These are phyloP conservation scores for Paxillus involutus DNA, from an alignment of 768 basidiomycete species.

Conservation along the genomic window DNA sequence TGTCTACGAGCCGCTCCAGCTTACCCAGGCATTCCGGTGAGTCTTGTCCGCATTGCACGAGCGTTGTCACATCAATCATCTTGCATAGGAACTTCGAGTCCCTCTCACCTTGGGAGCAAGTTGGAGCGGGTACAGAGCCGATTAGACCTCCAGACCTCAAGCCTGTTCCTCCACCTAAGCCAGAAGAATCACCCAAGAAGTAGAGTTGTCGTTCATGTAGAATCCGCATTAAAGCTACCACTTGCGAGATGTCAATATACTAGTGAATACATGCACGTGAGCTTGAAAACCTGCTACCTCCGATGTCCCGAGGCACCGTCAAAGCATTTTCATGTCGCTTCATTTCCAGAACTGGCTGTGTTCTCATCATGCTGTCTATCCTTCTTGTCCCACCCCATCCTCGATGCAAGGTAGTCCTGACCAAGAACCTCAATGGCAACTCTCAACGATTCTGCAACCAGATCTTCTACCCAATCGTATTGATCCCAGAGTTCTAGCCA, in stretches of 20 bases:
- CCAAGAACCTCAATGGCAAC: conserved; percentile 88
- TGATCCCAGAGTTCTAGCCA: conserved; percentile 93
- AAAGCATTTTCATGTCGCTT: conserved; percentile 8
- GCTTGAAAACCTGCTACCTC: conserved; percentile 5
- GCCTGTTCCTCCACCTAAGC: conserved; percentile 71
- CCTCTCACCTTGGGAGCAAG: conserved; percentile 93
- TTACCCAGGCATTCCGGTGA: conserved; percentile 97
- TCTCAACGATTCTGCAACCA: conserved; percentile 83
- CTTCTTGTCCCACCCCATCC: conserved; percentile 78
- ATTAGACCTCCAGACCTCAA: conserved; percentile 71
- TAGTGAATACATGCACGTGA: conserved; percentile 9
- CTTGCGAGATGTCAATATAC: conserved; percentile 13
- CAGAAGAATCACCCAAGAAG: conserved; percentile 79
- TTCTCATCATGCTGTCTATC: conserved; percentile 8
- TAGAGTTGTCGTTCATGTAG: conserved; percentile 33
- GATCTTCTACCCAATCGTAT: conserved; percentile 95
- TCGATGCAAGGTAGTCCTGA: conserved; percentile 83
- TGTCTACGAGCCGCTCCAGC: conserved; percentile 95
- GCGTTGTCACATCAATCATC: conserved; percentile 1
- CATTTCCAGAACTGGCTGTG: conserved; percentile 3
- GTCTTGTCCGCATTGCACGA: conserved; percentile 12
- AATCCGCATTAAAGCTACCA: neutral
- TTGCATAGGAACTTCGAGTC: conserved; percentile 85
- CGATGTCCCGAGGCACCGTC: neutral
- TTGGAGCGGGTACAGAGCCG: conserved; percentile 63